Evolutionary conservation across 768 basidiomycete genomes (phyloP).

Genomic region (Sporobolomyces phaffii): DNA sequence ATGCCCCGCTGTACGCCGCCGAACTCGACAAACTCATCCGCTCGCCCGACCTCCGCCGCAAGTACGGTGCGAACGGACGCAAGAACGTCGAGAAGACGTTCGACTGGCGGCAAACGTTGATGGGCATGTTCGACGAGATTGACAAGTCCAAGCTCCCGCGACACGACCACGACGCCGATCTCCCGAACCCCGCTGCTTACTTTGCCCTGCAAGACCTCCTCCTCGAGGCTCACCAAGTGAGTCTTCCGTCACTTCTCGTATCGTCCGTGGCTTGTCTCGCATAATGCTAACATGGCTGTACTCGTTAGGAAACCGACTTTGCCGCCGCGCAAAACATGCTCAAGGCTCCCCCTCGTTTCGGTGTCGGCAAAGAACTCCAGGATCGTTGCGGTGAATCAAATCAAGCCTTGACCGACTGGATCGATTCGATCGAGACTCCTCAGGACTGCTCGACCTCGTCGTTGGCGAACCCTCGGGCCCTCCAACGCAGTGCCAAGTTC

Average conservation of each 20-base stretch:
- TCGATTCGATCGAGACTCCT: slow-evolving; percentile 27
- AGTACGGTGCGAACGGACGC: slow-evolving; percentile 17
- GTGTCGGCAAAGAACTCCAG: slow-evolving; percentile 22
- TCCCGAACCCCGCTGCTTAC: slow-evolving; percentile 27
- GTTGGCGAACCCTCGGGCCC: neutral
- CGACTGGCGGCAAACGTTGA: slow-evolving; percentile 22
- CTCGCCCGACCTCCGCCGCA: neutral
- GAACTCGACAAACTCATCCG: slow-evolving; percentile 19
- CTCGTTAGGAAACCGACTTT: slow-evolving; percentile 24
- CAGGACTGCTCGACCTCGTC: neutral
- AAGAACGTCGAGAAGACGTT: slow-evolving; percentile 27
- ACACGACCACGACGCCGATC: slow-evolving; percentile 1
- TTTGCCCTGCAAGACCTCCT: slow-evolving; percentile 27
- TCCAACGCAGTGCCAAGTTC: slow-evolving; percentile 21
- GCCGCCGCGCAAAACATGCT: slow-evolving; percentile 17
- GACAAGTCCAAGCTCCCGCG: neutral
- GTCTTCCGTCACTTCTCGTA: neutral
- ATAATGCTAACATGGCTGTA: neutral
- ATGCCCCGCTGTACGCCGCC: slow-evolving; percentile 23
- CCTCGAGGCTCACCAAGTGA: slow-evolving; percentile 18
- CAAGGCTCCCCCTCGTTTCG: slow-evolving; percentile 18
- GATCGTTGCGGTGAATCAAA: slow-evolving; percentile 29
- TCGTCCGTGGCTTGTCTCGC: neutral
- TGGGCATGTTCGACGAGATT: slow-evolving; percentile 26
- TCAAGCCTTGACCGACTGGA: slow-evolving; percentile 23